Evolutionary conservation across 345 rosid genomes (phyloP), one percentile per base, ranked within the genome.

Genomic region (Eucalyptus erythrocorys): DNA sequence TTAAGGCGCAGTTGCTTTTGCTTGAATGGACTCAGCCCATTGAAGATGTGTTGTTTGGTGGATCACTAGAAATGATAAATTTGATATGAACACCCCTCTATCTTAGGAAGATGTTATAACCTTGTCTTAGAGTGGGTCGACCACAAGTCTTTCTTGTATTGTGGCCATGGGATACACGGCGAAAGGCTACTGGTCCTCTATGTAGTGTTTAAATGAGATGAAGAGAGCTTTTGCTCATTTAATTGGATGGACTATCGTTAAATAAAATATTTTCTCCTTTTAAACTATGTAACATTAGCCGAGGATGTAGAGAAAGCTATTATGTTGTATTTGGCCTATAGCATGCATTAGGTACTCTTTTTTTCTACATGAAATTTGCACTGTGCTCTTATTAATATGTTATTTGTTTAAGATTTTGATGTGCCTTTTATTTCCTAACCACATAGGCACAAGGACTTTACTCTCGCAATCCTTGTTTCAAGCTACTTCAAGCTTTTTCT

Each of bases 401-500:
- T 37, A 26, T 40, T 76, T 40, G 47, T 76, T 40, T 76, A 47
- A 76, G 30, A 76, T 76, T 76, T 76, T 76, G 84, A 40, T 40
- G 27, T 51, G 19, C 21, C 27, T 50, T 32, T 50, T 24, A 21
- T 76, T 76, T 76, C 84, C 84, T 40, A 76, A 76, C 84, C 15
- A 40, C 2, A 11, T 91, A 95, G 97, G 90, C 88, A 87, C 88
- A 92, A 90, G 91, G 94, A 94, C 87, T 85, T 94, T 92, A 76
- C 94, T 86, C 92, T 93, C 47, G 94, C 93, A 48, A 88, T 95
- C 85, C 89, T 96, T 30, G 92, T 97, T 91, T 97, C 97, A 50
- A 96, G 99, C 92, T 96, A 94, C 88, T 91, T 94, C 92, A 96
- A 95, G 97, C 91, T 96, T 90, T 92, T 94, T 88, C 94, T 94